Percentiles rank a stretch among this genome's conserved stretches.
Evolutionary conservation across 1,284 basidiomycete genomes (phyloP).

Genomic region (Cryptococcus hybrid): DNA sequence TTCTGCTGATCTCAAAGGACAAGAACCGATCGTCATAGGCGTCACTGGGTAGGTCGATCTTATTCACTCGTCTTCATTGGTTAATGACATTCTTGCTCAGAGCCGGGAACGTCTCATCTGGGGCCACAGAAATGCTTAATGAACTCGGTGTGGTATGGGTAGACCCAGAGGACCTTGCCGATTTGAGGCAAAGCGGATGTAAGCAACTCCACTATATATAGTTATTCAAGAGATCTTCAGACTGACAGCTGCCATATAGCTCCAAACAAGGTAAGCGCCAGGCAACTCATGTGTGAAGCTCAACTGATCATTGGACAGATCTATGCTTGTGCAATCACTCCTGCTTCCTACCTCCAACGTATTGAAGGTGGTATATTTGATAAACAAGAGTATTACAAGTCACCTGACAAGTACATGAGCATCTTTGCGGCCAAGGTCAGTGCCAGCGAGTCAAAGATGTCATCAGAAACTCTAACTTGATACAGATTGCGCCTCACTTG

Average conservation of each 20-base stretch:
- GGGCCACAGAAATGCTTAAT: slow-evolving; percentile 66
- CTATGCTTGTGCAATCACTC: slow-evolving; percentile 72
- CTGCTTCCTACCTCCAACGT: slow-evolving; percentile 66
- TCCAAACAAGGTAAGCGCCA: slow-evolving; percentile 54
- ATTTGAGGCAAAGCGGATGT: slow-evolving; percentile 50
- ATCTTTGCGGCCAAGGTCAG: slow-evolving; percentile 66
- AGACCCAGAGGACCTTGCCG: slow-evolving; percentile 58
- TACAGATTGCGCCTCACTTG: slow-evolving; percentile 74
- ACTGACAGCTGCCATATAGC: neutral
- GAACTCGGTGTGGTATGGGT: slow-evolving; percentile 68
- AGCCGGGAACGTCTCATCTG: slow-evolving; percentile 74
- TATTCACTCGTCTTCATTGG: too few species aligned
- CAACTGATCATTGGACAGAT: slow-evolving; percentile 53
- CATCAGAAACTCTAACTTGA: neutral
- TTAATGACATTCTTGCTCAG: slow-evolving; percentile 45
- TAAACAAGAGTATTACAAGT: slow-evolving; percentile 67
- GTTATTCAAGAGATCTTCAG: neutral
- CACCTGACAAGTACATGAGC: slow-evolving; percentile 65
- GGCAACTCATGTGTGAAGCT: neutral
- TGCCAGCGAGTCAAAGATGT: neutral
- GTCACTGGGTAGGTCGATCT: slow-evolving; percentile 66
- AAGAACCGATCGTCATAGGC: slow-evolving; percentile 76
- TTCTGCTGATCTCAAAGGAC: slow-evolving; percentile 24
- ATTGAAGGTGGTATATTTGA: slow-evolving; percentile 60
- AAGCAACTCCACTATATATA: neutral